Base-by-base conservation (phyloP, 73 alveolate species). In the Uronychia setigera region DNA sequence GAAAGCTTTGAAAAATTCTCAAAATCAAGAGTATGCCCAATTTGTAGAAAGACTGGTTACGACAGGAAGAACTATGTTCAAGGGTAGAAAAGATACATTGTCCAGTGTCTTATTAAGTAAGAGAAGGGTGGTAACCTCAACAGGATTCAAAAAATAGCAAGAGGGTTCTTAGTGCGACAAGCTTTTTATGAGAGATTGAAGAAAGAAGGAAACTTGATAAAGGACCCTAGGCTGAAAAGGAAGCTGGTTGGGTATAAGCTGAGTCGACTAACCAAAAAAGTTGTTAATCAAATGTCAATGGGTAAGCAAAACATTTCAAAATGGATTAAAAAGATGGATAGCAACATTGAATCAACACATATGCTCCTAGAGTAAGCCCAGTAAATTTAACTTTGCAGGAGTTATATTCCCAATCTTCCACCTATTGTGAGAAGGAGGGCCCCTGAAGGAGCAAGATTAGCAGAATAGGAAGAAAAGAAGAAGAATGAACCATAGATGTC, bases 231-330 rank as follows among this genome's bases (percentile, higher is more conserved):
- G 0, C 35, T 88, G 30, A 75, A 84, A 32, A 82, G 83, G 85
- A 83, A 78, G 78, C 80, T 77, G 31, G 67, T 88, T 29, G 94
- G 91, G 33, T 83, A 83, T 35, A 88, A 88, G 74, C 82, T 88
- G 27, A 79, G 94, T 19, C 58, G 91, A 32, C 82, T 88, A 11
- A 78, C 88, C 13, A 88, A 88, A 78, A 75, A 57, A 59, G 46
- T 59, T 14, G 80, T 85, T 26, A 88, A 83, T 76, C 29, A 77
- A 31, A 88, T 88, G 91, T 77, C 31, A 29, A 59, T 77, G 60
- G 94, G 80, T 58, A 76, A 89, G 35, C 58, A 33, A 32, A 59
- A 58, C 27, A 35, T 88, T n/a, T 58, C 75, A 46, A 83, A 83
- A 26, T 75, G 46, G 81, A 87, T 88, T n/a, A 27, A 76, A 46